Evolutionary conservation across 192 early-diverging fungal species (phyloP), one percentile per base, ranked within the genome.

Genomic region (Entomortierella beljakovae): DNA sequence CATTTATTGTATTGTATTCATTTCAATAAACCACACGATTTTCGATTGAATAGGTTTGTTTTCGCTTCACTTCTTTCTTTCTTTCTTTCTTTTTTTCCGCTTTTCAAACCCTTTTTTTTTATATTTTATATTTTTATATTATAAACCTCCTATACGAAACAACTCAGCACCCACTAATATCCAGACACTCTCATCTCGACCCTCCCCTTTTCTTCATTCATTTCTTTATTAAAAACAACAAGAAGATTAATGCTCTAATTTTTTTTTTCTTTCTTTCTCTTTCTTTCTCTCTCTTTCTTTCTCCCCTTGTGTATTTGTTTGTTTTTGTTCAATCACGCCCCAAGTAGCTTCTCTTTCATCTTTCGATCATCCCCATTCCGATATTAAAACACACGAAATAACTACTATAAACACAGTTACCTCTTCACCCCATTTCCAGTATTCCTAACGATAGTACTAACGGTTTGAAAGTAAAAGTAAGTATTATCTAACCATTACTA

Each of bases 71-170:
- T 2, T 33, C 42, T 33, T 22, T 16, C 18, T 31, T 18, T 35
- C 50, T 28, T 35, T 40, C 48, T 13, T 33, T 43, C 22, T 46
- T 37, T 25, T 6, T 13, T 10, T 22, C 29, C 37, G 29, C 55
- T 2, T 35, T 33, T 15, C 55, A 57, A 57, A 57, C 55, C 55
- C 55, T 57, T 35, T 57, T 57, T 57, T 57, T 35, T 7, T 25
- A 29, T n/a, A n/a, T n/a, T n/a, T n/a, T n/a, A n/a, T n/a, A 29
- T 29, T 28, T 55, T 13, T 31, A 15, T 55, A 22, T 25, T 52
- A 52, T 52, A 16, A 16, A 25, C n/a, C n/a, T n/a, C n/a, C n/a
- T n/a, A n/a, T n/a, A n/a, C n/a, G n/a, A n/a, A n/a, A n/a, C n/a
- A n/a, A 40, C 13, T 13, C 37, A 6, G 7, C 37, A 40, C 37